Conservation (phyloP, 1,284 basidiomycete genomes). For the Leucoagaricus sp. region DNA sequence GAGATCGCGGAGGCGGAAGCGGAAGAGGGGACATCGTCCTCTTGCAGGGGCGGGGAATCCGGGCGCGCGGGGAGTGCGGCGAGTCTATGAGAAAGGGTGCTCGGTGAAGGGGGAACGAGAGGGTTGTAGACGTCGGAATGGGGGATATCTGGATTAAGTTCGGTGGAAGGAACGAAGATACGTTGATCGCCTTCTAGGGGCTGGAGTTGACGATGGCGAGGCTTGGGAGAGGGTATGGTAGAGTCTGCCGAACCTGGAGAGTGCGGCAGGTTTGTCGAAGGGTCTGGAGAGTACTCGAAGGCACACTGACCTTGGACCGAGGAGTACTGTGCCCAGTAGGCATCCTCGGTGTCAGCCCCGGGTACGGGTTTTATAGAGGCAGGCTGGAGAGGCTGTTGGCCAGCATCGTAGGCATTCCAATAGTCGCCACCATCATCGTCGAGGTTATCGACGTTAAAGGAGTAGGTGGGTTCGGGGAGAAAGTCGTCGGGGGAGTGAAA, state of each 20-base stretch:
- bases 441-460: slow-evolving; percentile 24
- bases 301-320: slow-evolving; percentile 57
- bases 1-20: slow-evolving; percentile 25
- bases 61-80: slow-evolving; percentile 32
- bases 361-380: slow-evolving; percentile 22
- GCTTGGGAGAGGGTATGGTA: slow-evolving; percentile 49
- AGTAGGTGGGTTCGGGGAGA: slow-evolving; percentile 25
- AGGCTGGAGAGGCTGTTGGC: slow-evolving; percentile 30
- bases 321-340: slow-evolving; percentile 74
- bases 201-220: slow-evolving; percentile 28
- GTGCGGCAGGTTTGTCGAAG: slow-evolving; percentile 9
- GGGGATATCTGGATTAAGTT: slow-evolving; percentile 25
- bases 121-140: slow-evolving; percentile 33
- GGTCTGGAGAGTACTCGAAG: slow-evolving; percentile 7
- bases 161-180: slow-evolving; percentile 32
- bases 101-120: slow-evolving; percentile 40
- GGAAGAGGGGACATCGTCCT: slow-evolving; percentile 21
- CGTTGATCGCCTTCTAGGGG: slow-evolving; percentile 25
- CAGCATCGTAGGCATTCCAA: slow-evolving; percentile 62
- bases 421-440: slow-evolving; percentile 52
- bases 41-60: slow-evolving; percentile 27
- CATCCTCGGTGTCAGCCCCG: slow-evolving; percentile 55
- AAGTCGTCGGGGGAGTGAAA: slow-evolving; percentile 30
- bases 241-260: slow-evolving; percentile 50
- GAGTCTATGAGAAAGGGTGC: slow-evolving; percentile 35